phyloP scores from a whole-genome alignment of 371 early-diverging fungal species.

The Mortierella sp. region DNA sequence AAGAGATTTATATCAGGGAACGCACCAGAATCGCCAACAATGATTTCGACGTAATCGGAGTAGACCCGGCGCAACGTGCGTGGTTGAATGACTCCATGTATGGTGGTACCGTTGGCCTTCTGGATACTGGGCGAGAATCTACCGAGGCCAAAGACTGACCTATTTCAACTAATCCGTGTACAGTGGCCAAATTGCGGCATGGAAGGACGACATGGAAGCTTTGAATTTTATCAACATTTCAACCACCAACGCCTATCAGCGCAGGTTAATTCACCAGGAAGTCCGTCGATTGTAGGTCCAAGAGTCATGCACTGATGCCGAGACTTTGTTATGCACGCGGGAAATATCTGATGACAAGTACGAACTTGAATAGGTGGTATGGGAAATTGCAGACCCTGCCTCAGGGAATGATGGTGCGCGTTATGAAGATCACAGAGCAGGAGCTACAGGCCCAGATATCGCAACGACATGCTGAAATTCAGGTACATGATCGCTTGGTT shows the following conservation, averaged over 20 bases:
- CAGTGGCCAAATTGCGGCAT: conserved; percentile 59
- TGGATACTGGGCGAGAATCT: background rate
- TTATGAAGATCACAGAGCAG: conserved; percentile 19
- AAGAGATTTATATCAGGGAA: conserved; percentile 60
- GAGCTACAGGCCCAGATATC: conserved; percentile 12
- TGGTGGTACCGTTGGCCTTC: background rate
- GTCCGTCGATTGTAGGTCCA: conserved; percentile 61
- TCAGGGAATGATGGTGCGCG: conserved; percentile 4
- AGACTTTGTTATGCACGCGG: background rate
- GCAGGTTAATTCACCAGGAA: conserved; percentile 77
- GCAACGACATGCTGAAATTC: conserved; percentile 60
- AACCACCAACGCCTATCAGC: conserved; percentile 66
- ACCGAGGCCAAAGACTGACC: background rate
- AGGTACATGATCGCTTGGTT: conserved; percentile 3
- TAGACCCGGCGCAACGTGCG: conserved; percentile 66
- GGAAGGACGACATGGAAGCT: conserved; percentile 55
- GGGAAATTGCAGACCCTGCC: conserved; percentile 22
- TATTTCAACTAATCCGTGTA: no score
- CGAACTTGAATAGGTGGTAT: conserved; percentile 19
- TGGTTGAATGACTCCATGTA: conserved; percentile 66
- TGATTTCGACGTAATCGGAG: conserved; percentile 67
- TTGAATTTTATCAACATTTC: conserved; percentile 60
- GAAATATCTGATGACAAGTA: background rate
- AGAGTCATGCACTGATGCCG: background rate
- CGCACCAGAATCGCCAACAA: conserved; percentile 57